Evolutionary conservation across 2,329 filamentous ascomycete species (phyloP).

Genomic region (Nothomitra cinnamomea): DNA sequence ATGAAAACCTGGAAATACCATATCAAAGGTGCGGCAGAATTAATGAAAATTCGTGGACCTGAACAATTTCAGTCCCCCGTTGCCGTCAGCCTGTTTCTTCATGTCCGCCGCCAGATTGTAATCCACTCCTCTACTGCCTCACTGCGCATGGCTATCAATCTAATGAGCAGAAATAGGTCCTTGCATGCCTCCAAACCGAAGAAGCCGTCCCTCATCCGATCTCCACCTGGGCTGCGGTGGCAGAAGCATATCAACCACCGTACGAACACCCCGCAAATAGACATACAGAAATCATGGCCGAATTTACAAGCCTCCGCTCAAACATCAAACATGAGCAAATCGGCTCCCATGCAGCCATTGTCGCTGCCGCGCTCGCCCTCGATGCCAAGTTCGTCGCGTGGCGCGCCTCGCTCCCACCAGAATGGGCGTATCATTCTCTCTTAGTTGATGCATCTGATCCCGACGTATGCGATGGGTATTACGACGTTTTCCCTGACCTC

Average conservation of each 20-base stretch:
- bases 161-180: too few relatives aligned
- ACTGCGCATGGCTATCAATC: too few relatives aligned
- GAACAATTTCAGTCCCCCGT: constrained; percentile 36
- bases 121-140: background rate
- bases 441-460: background rate
- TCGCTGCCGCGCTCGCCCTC: background rate
- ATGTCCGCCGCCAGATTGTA: constrained; percentile 44
- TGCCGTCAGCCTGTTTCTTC: constrained; percentile 39
- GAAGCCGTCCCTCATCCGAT: too few relatives aligned
- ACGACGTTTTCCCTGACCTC: background rate
- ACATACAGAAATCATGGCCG: too few relatives aligned
- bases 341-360: too few relatives aligned
- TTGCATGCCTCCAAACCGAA: too few relatives aligned
- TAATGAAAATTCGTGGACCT: constrained; percentile 39
- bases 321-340: too few relatives aligned
- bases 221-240: too few relatives aligned
- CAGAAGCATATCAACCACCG: too few relatives aligned
- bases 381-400: background rate
- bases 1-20: constrained; percentile 45
- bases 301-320: too few relatives aligned
- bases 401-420: background rate
- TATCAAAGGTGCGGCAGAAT: constrained; percentile 44
- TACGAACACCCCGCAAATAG: too few relatives aligned
- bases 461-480: background rate
- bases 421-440: background rate